Evolutionary conservation across 148 eudicot species (phyloP), one percentile per base, ranked within the genome.

Genomic region (Hydrangea macrophylla): DNA sequence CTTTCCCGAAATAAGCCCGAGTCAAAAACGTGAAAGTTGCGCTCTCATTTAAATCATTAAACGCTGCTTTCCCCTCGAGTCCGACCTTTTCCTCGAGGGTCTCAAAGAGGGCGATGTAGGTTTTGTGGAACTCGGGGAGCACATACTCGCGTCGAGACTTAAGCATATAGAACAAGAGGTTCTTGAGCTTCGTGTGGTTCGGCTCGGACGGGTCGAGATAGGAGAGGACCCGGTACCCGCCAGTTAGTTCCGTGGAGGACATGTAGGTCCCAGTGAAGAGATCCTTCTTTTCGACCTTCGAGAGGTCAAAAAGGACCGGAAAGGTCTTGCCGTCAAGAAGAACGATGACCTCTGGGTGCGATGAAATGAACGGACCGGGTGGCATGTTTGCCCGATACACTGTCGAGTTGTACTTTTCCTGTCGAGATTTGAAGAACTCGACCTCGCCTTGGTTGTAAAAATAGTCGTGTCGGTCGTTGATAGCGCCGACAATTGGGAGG

Each of bases 191-290:
- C 36, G 55, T 91, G 77, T 94, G 98, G 28, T 24, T 78, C 7
- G 97, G 96, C 26, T 94, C 97, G 0, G 92, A 82, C 3, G 98
- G 98, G 77, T 94, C 98, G 0, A 94, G 85, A 64, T 80, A 94
- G 9, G 98, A 85, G 3, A 94, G 81, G 0, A 80, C 65, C 0
- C 98, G 76, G 75, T 90, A 85, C 18, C 98, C 97, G 51, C 98
- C 98, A 27, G 98, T 94, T 76, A 88, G 83, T 0, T 94, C 96
- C 1, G 81, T 64, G 7, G 97, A 87, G 4, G 98, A 88, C 89
- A 89, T 81, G 62, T 64, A 94, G 1, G 97, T 90, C 0, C 98
- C 98, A 42, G 96, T 88, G 77, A 94, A 90, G 1, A 94, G 60
- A 10, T 94, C 88, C 2, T 68, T 82, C 69, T 90, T 94, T 20